Evolutionary conservation across 208 protist genomes (phyloP).

Genomic region (Leishmania mexicana): DNA sequence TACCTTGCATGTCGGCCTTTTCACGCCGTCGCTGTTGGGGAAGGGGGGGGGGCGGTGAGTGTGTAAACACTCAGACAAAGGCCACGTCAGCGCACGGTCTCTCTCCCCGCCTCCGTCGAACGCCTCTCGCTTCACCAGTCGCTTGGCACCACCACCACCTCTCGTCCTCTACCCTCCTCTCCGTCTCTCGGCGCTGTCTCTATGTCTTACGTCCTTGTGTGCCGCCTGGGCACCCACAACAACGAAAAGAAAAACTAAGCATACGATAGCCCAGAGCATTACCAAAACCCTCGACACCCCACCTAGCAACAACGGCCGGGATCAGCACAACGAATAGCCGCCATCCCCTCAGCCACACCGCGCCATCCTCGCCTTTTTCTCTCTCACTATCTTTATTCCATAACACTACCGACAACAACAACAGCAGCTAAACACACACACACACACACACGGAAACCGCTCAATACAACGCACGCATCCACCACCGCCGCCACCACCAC

Average conservation of each 20-base stretch:
- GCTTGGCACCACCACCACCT: not conserved
- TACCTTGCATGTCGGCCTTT: not conserved
- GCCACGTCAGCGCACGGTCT: not conserved
- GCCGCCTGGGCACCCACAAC: not conserved
- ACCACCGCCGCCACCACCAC: no score
- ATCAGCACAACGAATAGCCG: not conserved
- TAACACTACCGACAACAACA: not conserved
- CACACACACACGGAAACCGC: not conserved
- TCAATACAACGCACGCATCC: not conserved
- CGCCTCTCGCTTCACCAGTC: not conserved
- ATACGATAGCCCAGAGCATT: not conserved
- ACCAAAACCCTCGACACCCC: not conserved
- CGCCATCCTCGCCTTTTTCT: not conserved
- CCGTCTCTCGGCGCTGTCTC: conserved; percentile 1
- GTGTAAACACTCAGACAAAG: not conserved
- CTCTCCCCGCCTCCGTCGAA: no score
- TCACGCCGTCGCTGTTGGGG: not conserved
- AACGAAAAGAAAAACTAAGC: not conserved
- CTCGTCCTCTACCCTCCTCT: not conserved
- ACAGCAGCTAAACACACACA: no score
- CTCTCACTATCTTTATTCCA: not conserved
- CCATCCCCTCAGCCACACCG: not conserved
- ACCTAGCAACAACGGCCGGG: not conserved
- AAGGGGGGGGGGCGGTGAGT: not conserved
- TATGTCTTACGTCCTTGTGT: not conserved